A percentile compares a stretch with the other conserved stretches of the same genome.
phyloP scores from a whole-genome alignment of 129 eudicot genomes.

The Helianthus tuberosus region DNA sequence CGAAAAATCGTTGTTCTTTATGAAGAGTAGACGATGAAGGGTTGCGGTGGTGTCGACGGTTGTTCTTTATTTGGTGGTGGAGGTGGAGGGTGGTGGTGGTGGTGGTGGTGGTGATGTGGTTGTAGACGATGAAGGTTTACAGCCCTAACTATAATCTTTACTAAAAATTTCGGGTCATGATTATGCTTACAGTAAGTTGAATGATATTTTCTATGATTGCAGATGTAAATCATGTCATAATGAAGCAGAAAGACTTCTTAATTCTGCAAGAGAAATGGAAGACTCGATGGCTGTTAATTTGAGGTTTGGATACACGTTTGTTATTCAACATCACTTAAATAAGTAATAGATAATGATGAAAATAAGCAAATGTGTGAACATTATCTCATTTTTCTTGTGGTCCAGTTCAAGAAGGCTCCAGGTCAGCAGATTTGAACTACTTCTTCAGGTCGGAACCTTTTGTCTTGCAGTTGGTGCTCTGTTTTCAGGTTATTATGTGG shows the following conservation, averaged over 20 bases:
- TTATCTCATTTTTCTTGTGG: not conserved
- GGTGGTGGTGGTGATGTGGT: too few species aligned
- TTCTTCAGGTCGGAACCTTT: slow-evolving; percentile 96
- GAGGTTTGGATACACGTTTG: slow-evolving; percentile 53
- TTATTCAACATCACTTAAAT: slow-evolving; percentile 1
- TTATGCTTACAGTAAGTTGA: slow-evolving; percentile 4
- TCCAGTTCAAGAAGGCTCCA: slow-evolving; percentile 96
- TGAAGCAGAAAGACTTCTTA: slow-evolving; percentile 98
- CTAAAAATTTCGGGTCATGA: slow-evolving; percentile 1
- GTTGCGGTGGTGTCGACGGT: too few species aligned
- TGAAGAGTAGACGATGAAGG: too few species aligned
- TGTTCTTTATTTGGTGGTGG: too few species aligned
- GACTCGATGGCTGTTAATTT: slow-evolving; percentile 95
- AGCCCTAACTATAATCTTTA: not conserved
- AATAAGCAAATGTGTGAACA: not conserved
- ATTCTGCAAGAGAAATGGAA: slow-evolving; percentile 99
- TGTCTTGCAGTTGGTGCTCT: slow-evolving; percentile 93
- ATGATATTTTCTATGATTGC: slow-evolving; percentile 24
- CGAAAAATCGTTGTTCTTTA: too few species aligned
- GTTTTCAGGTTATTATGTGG: slow-evolving; percentile 76
- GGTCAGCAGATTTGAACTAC: slow-evolving; percentile 94
- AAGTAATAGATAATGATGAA: not conserved
- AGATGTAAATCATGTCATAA: slow-evolving; percentile 99
- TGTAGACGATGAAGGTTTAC: too few species aligned
- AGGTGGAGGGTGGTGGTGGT: too few species aligned